phyloP scores from a whole-genome alignment of 176 grass and related monocot genomes.

The Tillandsia leiboldiana region DNA sequence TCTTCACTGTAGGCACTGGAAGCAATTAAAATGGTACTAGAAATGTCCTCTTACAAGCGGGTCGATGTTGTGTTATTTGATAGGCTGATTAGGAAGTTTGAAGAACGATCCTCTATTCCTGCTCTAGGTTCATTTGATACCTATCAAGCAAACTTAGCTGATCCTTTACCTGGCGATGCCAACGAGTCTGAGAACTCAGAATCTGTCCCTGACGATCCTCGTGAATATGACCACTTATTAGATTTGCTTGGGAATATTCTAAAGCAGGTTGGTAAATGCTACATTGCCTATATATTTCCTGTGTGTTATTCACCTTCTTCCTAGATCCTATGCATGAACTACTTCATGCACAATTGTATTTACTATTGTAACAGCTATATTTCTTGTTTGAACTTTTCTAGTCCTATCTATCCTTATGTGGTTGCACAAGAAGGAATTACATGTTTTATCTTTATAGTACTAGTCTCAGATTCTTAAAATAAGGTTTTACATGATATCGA shows the following conservation, averaged over 20 bases:
- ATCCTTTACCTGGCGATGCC: slow-evolving; percentile 25
- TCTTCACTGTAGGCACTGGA: slow-evolving; percentile 64
- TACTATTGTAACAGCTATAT: slow-evolving; percentile 10
- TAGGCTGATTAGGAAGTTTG: slow-evolving; percentile 50
- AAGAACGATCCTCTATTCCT: slow-evolving; percentile 25
- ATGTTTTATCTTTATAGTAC: neutral
- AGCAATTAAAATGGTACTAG: slow-evolving; percentile 68
- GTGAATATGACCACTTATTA: slow-evolving; percentile 45
- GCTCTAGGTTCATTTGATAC: slow-evolving; percentile 19
- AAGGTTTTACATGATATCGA: neutral
- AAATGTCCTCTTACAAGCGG: slow-evolving; percentile 54
- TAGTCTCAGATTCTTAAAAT: neutral
- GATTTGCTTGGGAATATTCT: slow-evolving; percentile 77
- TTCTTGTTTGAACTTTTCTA: neutral
- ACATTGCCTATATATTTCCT: neutral
- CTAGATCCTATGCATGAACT: neutral
- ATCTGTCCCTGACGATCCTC: slow-evolving; percentile 25
- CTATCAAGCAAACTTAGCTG: slow-evolving; percentile 18
- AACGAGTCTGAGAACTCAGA: slow-evolving; percentile 10
- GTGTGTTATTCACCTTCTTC: neutral
- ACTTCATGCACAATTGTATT: neutral
- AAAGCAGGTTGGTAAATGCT: slow-evolving; percentile 46
- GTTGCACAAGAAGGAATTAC: neutral
- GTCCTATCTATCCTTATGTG: neutral
- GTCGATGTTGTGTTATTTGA: slow-evolving; percentile 61